Evolutionary conservation across 139 green algal genomes (phyloP).

Genomic region (Picochlorum sp.): DNA sequence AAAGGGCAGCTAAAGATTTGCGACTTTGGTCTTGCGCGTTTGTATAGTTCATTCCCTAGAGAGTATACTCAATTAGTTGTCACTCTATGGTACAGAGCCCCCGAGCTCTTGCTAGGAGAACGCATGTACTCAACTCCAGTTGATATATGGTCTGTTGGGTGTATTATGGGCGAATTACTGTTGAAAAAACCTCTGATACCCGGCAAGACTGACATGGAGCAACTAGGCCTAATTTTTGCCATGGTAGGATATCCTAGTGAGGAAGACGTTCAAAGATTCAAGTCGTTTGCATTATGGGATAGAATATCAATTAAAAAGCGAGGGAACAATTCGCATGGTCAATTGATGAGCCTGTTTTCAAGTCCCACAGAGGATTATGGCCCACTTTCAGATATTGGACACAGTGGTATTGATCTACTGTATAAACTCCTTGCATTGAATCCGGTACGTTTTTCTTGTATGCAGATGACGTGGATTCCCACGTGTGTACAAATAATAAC

Average conservation of each 20-base stretch:
- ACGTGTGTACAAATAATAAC: background rate
- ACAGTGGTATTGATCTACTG: conserved; percentile 52
- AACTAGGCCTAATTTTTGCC: conserved; percentile 66
- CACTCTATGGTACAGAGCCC: conserved; percentile 74
- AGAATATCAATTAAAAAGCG: conserved; percentile 24
- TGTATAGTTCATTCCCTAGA: conserved; percentile 56
- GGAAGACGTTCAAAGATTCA: conserved; percentile 61
- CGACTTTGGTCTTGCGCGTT: conserved; percentile 90
- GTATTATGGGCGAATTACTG: conserved; percentile 87
- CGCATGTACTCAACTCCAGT: conserved; percentile 69
- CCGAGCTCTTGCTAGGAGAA: conserved; percentile 83
- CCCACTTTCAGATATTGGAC: conserved; percentile 27
- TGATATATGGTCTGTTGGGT: conserved; percentile 85
- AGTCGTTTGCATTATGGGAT: conserved; percentile 36
- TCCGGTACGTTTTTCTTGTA: conserved; percentile 14
- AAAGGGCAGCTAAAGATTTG: conserved; percentile 88
- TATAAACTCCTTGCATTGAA: conserved; percentile 43
- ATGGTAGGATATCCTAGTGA: conserved; percentile 69
- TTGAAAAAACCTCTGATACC: conserved; percentile 47
- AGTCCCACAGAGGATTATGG: conserved; percentile 17
- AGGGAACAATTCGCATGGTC: background rate
- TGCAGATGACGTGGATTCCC: background rate
- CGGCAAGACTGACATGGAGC: conserved; percentile 65
- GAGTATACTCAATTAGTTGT: conserved; percentile 73
- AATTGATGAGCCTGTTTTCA: conserved; percentile 44